Evolutionary conservation across 2,329 filamentous ascomycete genomes (phyloP), one percentile per base, ranked within the genome.

Genomic region (Chrysoporthe austroafricana): DNA sequence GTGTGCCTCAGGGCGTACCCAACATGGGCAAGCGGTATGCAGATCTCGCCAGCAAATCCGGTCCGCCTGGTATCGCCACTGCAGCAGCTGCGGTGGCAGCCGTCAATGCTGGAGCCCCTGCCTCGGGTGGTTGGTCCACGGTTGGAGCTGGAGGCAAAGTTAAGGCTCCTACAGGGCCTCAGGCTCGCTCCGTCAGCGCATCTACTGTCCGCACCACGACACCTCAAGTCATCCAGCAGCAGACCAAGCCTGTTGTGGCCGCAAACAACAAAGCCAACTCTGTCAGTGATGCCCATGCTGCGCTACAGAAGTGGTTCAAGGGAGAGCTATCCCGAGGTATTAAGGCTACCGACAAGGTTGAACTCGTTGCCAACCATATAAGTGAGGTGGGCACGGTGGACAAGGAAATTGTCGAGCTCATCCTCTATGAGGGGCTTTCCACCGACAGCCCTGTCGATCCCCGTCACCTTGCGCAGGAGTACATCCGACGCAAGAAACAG

Each of bases 101-200:
- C 4, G 56, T 43, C 48, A 57, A 8, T 50, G 68, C 59, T 21
- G 66, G 64, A 7, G 42, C 77, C 36, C 54, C 66, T 32, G 72
- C 75, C n/a, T 78, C 76, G 63, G 77, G 76, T 66, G 93, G 94
- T 1, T 99, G 96, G 96, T 95, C 94, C 13, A 98, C 94, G 0
- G 95, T 99, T 52, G 96, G 96, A 60, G 94, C 95, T 44, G 91
- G 94, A 72, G 96, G 96, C 16, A 99, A 97, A 82, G 87, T 92
- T 62, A 98, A 97, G 83, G 82, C 87, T 39, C 91, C 92, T 6
- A 86, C 85, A 3, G 86, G 84, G 0, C 85, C 88, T 16, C 59
- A 83, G 71, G 73, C 75, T 46, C 84, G 85, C 32, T 76, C 84
- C 16, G 74, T 76, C 5, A 86, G 84, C 71, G 74, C 80, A 14